Percentiles rank a stretch among this genome's conserved stretches.
Conservation (phyloP, 306 rosid genomes). For the Lathyrus tuberosus region DNA sequence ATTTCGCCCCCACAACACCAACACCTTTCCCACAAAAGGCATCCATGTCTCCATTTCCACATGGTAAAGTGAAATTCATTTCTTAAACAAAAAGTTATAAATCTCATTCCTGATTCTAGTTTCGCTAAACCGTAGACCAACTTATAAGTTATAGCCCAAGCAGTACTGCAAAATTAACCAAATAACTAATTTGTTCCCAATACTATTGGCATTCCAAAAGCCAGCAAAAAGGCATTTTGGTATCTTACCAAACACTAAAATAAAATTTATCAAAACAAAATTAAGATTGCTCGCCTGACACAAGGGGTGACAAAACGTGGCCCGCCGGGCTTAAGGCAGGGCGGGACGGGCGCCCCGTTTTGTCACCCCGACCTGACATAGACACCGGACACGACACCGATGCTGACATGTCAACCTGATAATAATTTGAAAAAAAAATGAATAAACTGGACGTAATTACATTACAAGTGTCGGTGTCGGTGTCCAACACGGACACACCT, state of each 20-base stretch:
- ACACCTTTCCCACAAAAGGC: slow-evolving; percentile 16
- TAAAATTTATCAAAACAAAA: background rate
- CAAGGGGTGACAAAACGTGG: too few relatives aligned
- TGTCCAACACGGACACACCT: too few relatives aligned
- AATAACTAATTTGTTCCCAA: slow-evolving; percentile 5
- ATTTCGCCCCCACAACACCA: slow-evolving; percentile 12
- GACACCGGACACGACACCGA: too few relatives aligned
- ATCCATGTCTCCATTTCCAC: background rate
- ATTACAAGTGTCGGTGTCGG: too few relatives aligned
- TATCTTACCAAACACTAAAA: background rate
- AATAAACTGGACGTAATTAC: too few relatives aligned
- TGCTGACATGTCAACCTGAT: too few relatives aligned
- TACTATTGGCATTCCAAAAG: background rate
- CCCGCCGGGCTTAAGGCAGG: too few relatives aligned
- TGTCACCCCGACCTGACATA: too few relatives aligned
- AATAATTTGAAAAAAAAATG: too few relatives aligned
- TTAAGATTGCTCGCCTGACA: background rate
- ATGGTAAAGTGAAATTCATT: slow-evolving; percentile 9
- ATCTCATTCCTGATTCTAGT: slow-evolving; percentile 6
- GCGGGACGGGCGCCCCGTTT: too few relatives aligned
- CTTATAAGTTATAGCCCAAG: slow-evolving; percentile 15
- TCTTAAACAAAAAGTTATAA: slow-evolving; percentile 28
- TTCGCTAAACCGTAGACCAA: background rate
- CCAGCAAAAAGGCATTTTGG: background rate
- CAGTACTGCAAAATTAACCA: slow-evolving; percentile 2